These are phyloP conservation scores for Arthromyces matolae DNA, from an alignment of 768 basidiomycete species.

Conservation along the genomic window DNA sequence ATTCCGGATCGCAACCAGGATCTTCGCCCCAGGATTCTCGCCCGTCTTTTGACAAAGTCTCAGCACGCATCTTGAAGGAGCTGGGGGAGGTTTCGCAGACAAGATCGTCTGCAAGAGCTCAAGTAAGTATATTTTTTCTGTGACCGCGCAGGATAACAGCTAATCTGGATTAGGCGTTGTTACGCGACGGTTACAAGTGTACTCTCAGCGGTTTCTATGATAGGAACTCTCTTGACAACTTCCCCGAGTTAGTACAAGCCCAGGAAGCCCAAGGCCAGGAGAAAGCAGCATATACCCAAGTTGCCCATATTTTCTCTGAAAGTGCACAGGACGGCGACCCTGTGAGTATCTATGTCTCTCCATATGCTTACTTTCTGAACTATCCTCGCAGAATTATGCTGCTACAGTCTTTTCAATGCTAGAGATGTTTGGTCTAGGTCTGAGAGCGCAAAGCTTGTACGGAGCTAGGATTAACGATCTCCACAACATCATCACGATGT, in stretches of 20 bases:
- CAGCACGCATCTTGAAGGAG: neutral
- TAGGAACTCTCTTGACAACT: neutral
- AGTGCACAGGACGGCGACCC: constrained; percentile 16
- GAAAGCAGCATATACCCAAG: constrained; percentile 8
- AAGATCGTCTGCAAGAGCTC: constrained; percentile 1
- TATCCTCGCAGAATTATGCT: constrained; percentile 20
- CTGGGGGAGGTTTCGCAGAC: too few species aligned
- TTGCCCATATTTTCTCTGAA: constrained; percentile 26
- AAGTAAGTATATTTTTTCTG: neutral
- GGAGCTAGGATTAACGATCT: too few species aligned
- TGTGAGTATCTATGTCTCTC: constrained; percentile 12
- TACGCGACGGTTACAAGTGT: too few species aligned
- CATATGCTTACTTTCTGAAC: neutral
- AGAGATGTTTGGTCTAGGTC: constrained; percentile 21
- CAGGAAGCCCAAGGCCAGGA: constrained; percentile 5
- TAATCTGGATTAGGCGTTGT: neutral
- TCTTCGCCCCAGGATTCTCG: constrained; percentile 3
- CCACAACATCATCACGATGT: too few species aligned
- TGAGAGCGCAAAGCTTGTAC: constrained; percentile 17
- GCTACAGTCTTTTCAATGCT: constrained; percentile 24
- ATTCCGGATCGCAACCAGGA: neutral
- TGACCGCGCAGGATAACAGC: neutral
- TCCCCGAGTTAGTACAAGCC: neutral
- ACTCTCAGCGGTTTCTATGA: neutral
- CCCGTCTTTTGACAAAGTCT: constrained; percentile 3